Evolutionary conservation across 2,329 filamentous ascomycete species (phyloP), one percentile per base, ranked within the genome.

Genomic region (Penicillium italicum): DNA sequence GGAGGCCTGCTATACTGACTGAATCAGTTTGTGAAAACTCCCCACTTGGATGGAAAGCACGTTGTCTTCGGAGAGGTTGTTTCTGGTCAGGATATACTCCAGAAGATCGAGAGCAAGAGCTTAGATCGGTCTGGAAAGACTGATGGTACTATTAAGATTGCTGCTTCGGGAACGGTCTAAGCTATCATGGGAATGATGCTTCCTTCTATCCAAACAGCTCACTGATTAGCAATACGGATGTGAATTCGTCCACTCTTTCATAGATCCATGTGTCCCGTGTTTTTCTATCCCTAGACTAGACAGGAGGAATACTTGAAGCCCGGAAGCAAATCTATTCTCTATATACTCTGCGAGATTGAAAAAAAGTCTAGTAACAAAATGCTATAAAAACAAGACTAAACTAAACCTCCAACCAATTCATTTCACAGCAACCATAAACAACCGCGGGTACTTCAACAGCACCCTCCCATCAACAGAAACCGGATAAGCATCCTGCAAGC

Each of bases 31-130:
- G 81, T 83, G 64, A 75, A 80, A 58, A 85, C 83, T 64, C 76
- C 74, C 58, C 85, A 82, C 81, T 77, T 85, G 61, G 81, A 86
- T 69, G 81, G 82, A 68, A 83, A 83, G 75, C 83, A 86, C 75
- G 82, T 85, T 71, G 83, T 86, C 72, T 86, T 86, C 69, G 83
- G 83, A 68, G 72, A 81, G 67, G 82, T 85, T 56, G 77, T 77
- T 57, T 79, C 83, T 55, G 68, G 72, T 38, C 74, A 77, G 56
- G 81, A 78, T 59, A 77, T 79, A 68, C 73, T 85, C 69, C 76
- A 77, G 69, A 72, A 76, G 45, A 81, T 85, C 62, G 83, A 85
- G 76, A 46, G 46, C 8, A 58, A 56, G 56, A 54, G 58, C 20
- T 50, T 51, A 33, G 45, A 54, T 31, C 18, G 16, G 8, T n/a